phyloP scores from a whole-genome alignment of 2,329 filamentous ascomycete species.

The Fusarium neocosmosporiellum region DNA sequence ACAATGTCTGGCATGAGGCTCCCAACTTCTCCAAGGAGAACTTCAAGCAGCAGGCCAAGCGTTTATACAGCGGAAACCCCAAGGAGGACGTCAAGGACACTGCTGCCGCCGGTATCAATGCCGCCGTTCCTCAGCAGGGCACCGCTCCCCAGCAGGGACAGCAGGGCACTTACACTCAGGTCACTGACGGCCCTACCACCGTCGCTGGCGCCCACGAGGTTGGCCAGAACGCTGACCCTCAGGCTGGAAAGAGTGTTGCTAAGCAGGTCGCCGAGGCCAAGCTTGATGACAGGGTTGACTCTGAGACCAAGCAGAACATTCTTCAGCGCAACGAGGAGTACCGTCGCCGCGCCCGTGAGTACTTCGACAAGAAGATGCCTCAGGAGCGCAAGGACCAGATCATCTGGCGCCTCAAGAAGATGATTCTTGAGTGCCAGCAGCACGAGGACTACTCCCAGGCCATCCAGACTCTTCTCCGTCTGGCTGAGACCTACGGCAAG shows the following conservation, averaged over 20 bases:
- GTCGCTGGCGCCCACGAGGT: slow-evolving; percentile 33
- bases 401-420: slow-evolving; percentile 94
- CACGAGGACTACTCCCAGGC: slow-evolving; percentile 94
- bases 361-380: slow-evolving; percentile 88
- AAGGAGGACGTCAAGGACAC: slow-evolving; percentile 71
- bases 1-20: slow-evolving; percentile 93
- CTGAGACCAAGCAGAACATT: slow-evolving; percentile 68
- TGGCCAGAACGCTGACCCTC: slow-evolving; percentile 56
- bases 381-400: slow-evolving; percentile 92
- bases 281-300: slow-evolving; percentile 70
- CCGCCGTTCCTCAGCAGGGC: slow-evolving; percentile 56
- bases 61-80: slow-evolving; percentile 65
- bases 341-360: slow-evolving; percentile 70
- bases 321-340: slow-evolving; percentile 58
- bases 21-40: slow-evolving; percentile 79
- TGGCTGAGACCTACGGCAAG: slow-evolving; percentile 86
- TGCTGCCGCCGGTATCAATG: slow-evolving; percentile 66
- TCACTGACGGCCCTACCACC: slow-evolving; percentile 60
- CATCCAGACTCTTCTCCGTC: slow-evolving; percentile 84
- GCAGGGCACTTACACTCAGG: slow-evolving; percentile 50
- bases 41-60: slow-evolving; percentile 75
- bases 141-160: slow-evolving; percentile 48
- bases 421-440: slow-evolving; percentile 95
- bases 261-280: slow-evolving; percentile 64
- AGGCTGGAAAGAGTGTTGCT: slow-evolving; percentile 48